These are phyloP conservation scores for Pulveroboletus sp. DNA, from an alignment of 768 basidiomycete species.

Conservation along the genomic window DNA sequence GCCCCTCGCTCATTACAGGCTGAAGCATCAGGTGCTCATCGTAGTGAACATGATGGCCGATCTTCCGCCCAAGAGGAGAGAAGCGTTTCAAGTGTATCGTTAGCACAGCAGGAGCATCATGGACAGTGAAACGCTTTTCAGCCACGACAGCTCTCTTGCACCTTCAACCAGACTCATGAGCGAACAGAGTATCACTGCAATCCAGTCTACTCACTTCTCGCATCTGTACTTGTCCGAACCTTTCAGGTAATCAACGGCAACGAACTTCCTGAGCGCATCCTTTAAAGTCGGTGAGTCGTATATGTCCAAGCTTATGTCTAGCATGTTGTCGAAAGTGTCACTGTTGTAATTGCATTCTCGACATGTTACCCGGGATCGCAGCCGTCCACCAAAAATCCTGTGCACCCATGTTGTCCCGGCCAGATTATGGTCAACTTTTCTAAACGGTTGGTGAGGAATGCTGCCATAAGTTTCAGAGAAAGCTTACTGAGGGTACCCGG, in stretches of 20 bases:
- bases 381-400: conserved; percentile 85
- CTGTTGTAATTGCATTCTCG: conserved; percentile 76
- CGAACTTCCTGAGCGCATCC: conserved; percentile 76
- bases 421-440: conserved; percentile 64
- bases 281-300: conserved; percentile 54
- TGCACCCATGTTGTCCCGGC: conserved; percentile 93
- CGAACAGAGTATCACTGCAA: background rate
- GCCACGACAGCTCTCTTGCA: conserved; percentile 91
- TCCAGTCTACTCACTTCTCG: conserved; percentile 73
- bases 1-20: conserved; percentile 78
- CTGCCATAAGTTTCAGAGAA: background rate
- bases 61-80: conserved; percentile 84
- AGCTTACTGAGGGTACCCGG: conserved; percentile 65
- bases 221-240: conserved; percentile 98
- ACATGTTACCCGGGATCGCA: conserved; percentile 91
- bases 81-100: conserved; percentile 96
- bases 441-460: conserved; percentile 27
- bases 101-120: conserved; percentile 81
- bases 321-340: conserved; percentile 93
- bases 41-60: conserved; percentile 73
- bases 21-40: conserved; percentile 67
- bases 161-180: conserved; percentile 38
- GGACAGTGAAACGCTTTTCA: conserved; percentile 83
- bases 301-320: conserved; percentile 93
- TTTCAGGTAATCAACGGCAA: conserved; percentile 74